Conservation (phyloP, 345 rosid genomes). For the Diplotaxis tenuifolia region DNA sequence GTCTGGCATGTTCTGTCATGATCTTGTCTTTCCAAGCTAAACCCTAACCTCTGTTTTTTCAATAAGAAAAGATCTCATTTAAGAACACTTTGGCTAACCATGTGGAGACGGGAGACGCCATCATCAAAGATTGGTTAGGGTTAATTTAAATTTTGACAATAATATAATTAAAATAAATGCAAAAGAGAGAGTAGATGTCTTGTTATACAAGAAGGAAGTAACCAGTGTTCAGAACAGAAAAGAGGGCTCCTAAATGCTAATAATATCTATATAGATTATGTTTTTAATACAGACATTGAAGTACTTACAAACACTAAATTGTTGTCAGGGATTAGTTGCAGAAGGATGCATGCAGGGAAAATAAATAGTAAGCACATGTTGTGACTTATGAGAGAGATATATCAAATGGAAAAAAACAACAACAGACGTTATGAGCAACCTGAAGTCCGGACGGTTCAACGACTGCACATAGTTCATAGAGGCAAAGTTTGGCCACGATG, state of each 20-base stretch:
- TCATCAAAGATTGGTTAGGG: too few relatives aligned
- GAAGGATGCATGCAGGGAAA: conserved; percentile 37
- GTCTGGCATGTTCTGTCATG: too few relatives aligned
- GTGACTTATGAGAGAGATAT: not conserved
- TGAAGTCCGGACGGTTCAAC: conserved; percentile 68
- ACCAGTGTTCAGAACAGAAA: conserved; percentile 27
- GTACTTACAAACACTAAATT: conserved; percentile 31
- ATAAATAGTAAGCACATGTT: not conserved
- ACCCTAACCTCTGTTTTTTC: too few relatives aligned
- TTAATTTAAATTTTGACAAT: not conserved
- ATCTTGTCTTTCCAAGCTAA: too few relatives aligned
- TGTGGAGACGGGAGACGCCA: too few relatives aligned
- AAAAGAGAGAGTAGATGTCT: conserved; percentile 26
- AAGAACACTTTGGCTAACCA: too few relatives aligned
- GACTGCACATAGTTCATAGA: conserved; percentile 74
- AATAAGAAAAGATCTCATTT: too few relatives aligned
- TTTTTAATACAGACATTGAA: conserved; percentile 24
- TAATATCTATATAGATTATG: conserved; percentile 29
- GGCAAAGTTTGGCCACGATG: conserved; percentile 69
- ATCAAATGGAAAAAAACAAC: not conserved
- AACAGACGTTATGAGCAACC: conserved; percentile 44
- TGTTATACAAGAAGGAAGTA: conserved; percentile 32
- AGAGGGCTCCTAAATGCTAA: conserved; percentile 32
- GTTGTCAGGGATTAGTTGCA: conserved; percentile 81
- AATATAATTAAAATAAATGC: not conserved